Evolutionary conservation across 352 stramenopile genomes (phyloP).

Genomic region (Pythium pectinolyticum): DNA sequence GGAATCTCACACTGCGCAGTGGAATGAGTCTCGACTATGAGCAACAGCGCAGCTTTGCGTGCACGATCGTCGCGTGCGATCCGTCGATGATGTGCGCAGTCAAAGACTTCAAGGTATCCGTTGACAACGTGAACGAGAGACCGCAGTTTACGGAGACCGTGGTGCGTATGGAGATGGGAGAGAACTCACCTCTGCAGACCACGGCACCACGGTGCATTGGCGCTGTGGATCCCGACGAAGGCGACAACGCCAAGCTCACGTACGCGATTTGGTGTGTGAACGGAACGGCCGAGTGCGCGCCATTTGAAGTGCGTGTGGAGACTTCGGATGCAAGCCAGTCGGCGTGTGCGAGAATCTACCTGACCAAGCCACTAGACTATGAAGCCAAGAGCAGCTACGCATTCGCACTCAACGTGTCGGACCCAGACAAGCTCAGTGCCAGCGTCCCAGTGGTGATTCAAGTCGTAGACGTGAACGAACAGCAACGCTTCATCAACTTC

Average conservation of each 20-base stretch:
- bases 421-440: constrained; percentile 29
- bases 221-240: constrained; percentile 45
- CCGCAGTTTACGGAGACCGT: constrained; percentile 38
- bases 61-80: constrained; percentile 57
- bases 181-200: constrained; percentile 29
- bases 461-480: constrained; percentile 56
- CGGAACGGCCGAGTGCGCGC: constrained; percentile 28
- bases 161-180: constrained; percentile 37
- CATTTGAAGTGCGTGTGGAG: constrained; percentile 41
- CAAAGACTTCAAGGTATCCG: constrained; percentile 39
- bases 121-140: constrained; percentile 57
- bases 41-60: constrained; percentile 35
- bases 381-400: constrained; percentile 40
- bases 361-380: constrained; percentile 41
- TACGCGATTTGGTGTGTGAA: constrained; percentile 43
- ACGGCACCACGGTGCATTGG: constrained; percentile 39
- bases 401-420: constrained; percentile 37
- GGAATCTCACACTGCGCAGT: constrained; percentile 33
- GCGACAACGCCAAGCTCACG: constrained; percentile 35
- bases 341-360: constrained; percentile 41
- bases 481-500: constrained; percentile 39
- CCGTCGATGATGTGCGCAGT: constrained; percentile 45
- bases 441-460: constrained; percentile 32
- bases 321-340: constrained; percentile 37
- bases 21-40: constrained; percentile 45